A percentile compares a stretch with the other conserved stretches of the same genome.
phyloP scores from a whole-genome alignment of 106 monocot species.

The Phalaenopsis aphrodite region DNA sequence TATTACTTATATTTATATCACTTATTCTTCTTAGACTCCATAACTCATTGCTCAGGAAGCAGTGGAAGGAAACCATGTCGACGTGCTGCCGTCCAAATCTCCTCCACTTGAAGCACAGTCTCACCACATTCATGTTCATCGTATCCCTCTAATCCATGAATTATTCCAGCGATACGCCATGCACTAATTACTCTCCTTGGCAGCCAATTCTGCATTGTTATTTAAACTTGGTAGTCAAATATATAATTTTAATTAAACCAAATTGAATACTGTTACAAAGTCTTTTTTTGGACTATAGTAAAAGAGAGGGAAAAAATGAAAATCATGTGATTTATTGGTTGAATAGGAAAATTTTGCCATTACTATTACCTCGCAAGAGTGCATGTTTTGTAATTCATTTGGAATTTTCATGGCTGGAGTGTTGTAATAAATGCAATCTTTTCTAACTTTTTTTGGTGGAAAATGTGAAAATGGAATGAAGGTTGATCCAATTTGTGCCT shows the following conservation, averaged over 20 bases:
- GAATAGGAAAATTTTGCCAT: neutral
- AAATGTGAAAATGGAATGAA: slow-evolving; percentile 69
- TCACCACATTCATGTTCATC: slow-evolving; percentile 38
- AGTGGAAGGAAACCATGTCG: slow-evolving; percentile 35
- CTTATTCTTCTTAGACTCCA: neutral
- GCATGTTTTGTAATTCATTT: slow-evolving; percentile 50
- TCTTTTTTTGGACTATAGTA: neutral
- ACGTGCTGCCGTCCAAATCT: slow-evolving; percentile 39
- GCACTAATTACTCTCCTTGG: slow-evolving; percentile 64
- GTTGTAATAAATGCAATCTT: slow-evolving; percentile 52
- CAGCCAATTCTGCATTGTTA: slow-evolving; percentile 21
- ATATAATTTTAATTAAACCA: neutral
- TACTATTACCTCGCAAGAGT: slow-evolving; percentile 63
- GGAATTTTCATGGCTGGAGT: slow-evolving; percentile 76
- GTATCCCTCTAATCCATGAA: slow-evolving; percentile 53
- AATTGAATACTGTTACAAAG: neutral
- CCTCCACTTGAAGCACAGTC: slow-evolving; percentile 21
- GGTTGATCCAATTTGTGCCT: slow-evolving; percentile 41
- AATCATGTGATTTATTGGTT: neutral
- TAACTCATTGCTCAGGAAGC: neutral
- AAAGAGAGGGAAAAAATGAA: neutral
- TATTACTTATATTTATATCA: neutral
- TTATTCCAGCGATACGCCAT: slow-evolving; percentile 48
- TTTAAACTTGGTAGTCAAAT: neutral
- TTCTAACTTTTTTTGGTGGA: slow-evolving; percentile 41